Conservation (phyloP, 768 basidiomycete species). For the Boletus sensibilis region DNA sequence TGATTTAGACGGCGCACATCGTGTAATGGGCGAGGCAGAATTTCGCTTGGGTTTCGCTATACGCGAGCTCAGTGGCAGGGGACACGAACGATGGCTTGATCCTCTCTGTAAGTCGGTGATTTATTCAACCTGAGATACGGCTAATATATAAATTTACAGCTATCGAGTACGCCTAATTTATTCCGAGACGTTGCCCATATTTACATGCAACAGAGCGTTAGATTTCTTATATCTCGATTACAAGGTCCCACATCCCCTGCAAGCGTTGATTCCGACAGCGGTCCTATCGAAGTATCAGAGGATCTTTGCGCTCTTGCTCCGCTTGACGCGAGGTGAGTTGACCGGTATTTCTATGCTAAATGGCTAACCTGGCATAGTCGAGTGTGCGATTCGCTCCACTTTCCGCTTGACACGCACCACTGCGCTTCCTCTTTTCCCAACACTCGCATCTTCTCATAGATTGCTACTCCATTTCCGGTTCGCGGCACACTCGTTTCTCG, state of each 20-base stretch:
- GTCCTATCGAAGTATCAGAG: slow-evolving; percentile 85
- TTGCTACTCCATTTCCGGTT: slow-evolving; percentile 71
- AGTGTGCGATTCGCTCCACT: slow-evolving; percentile 61
- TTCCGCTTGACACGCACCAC: slow-evolving; percentile 58
- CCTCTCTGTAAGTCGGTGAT: slow-evolving; percentile 63
- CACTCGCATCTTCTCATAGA: slow-evolving; percentile 49
- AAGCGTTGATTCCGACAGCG: slow-evolving; percentile 65
- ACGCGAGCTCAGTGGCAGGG: slow-evolving; percentile 63
- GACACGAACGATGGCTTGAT: slow-evolving; percentile 76
- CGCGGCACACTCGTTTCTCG: slow-evolving; percentile 67
- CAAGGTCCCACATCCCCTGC: slow-evolving; percentile 78
- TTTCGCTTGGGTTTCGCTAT: slow-evolving; percentile 83
- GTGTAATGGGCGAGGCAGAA: slow-evolving; percentile 59
- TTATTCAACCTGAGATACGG: background rate
- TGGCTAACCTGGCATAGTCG: slow-evolving; percentile 43
- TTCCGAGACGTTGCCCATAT: background rate
- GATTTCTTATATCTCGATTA: slow-evolving; percentile 92
- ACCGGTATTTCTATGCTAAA: background rate
- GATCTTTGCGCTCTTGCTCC: slow-evolving; percentile 75
- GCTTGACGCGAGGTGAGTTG: slow-evolving; percentile 69
- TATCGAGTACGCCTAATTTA: slow-evolving; percentile 20
- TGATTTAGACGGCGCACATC: slow-evolving; percentile 36
- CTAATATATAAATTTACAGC: slow-evolving; percentile 15
- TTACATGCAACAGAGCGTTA: slow-evolving; percentile 55
- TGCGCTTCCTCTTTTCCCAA: slow-evolving; percentile 54